Base-by-base conservation (phyloP, 1,139 yeast genomes). In the Suhomyces anneliseae region DNA sequence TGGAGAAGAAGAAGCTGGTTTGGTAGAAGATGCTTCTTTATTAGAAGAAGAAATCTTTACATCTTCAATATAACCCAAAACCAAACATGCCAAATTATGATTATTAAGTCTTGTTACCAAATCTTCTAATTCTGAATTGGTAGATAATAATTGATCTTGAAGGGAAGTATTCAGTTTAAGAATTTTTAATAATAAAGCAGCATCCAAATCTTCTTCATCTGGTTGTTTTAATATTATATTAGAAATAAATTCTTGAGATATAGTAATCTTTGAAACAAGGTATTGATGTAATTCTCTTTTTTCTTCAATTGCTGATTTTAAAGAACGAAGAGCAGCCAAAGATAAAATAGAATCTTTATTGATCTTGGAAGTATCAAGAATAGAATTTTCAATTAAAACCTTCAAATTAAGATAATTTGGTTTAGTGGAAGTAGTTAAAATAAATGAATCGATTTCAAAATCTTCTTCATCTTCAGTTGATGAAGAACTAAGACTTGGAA, bases 41-140 rank as follows among this genome's bases (percentile, higher is more conserved):
- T 44, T 43, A 36, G 44, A 45, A 7, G 52, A 48, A 9, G 51
- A 60, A 39, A 66, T 54, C 47, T 63, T 70, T 19, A 75, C 70
- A 56, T 75, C 80, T 52, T 75, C 79, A 27, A 75, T 70, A 52
- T 75, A 75, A 2, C 79, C 79, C 51, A 75, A 63, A 10, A 71
- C 69, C 49, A 75, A 66, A 44, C 79, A 75, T 1, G 78, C 72
- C 54, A 73, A 56, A 48, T 74, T 73, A 52, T 75, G 80, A 51
- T 72, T 70, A 46, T 64, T 66, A 44, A 74, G 58, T 46, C 59
- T 60, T 29, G 55, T 45, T 9, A 59, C 59, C 43, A 72, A 60
- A 2, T 51, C 52, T 12, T 69, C 73, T 44, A 74, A 59, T 42
- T 74, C 77, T 9, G 57, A 55, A 33, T 60, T 59, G n/a, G 61